A percentile compares a stretch with the other conserved stretches of the same genome.
phyloP scores from a whole-genome alignment of 2,329 filamentous ascomycete genomes.

The Fusarium denticulatum region DNA sequence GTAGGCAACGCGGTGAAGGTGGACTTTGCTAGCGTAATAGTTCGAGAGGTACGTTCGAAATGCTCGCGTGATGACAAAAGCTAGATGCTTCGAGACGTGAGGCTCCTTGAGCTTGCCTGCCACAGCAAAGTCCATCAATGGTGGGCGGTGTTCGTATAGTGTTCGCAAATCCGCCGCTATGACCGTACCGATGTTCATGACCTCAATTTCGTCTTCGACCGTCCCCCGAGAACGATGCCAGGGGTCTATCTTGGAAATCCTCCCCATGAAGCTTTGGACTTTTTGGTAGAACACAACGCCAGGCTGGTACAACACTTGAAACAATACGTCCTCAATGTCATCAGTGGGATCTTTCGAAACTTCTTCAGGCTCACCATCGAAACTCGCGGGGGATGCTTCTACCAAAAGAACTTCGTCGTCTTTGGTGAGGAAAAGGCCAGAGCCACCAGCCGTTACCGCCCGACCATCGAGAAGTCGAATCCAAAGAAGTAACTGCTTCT shows the following conservation, averaged over 20 bases:
- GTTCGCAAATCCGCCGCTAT: slow-evolving; percentile 62
- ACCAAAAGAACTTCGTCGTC: slow-evolving; percentile 58
- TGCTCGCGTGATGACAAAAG: slow-evolving; percentile 60
- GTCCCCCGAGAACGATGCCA: slow-evolving; percentile 66
- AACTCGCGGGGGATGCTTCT: slow-evolving; percentile 54
- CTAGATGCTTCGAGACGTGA: slow-evolving; percentile 59
- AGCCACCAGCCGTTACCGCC: slow-evolving; percentile 65
- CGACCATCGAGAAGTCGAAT: slow-evolving; percentile 64
- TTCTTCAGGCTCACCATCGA: slow-evolving; percentile 46
- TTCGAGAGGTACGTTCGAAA: slow-evolving; percentile 66
- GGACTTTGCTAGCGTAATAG: slow-evolving; percentile 65
- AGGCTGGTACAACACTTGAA: slow-evolving; percentile 64
- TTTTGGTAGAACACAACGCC: slow-evolving; percentile 67
- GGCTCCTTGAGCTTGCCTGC: slow-evolving; percentile 60
- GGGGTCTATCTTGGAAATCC: slow-evolving; percentile 65
- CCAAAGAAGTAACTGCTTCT: slow-evolving; percentile 63
- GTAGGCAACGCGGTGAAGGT: slow-evolving; percentile 67
- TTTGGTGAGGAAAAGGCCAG: slow-evolving; percentile 62
- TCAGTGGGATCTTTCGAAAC: slow-evolving; percentile 39
- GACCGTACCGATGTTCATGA: slow-evolving; percentile 62
- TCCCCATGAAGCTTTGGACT: slow-evolving; percentile 66
- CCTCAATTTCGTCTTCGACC: slow-evolving; percentile 66
- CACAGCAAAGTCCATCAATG: slow-evolving; percentile 66
- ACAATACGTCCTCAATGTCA: slow-evolving; percentile 61
- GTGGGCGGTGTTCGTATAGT: slow-evolving; percentile 61